phyloP scores from a whole-genome alignment of 306 rosid genomes.

The Cicer bijugum region DNA sequence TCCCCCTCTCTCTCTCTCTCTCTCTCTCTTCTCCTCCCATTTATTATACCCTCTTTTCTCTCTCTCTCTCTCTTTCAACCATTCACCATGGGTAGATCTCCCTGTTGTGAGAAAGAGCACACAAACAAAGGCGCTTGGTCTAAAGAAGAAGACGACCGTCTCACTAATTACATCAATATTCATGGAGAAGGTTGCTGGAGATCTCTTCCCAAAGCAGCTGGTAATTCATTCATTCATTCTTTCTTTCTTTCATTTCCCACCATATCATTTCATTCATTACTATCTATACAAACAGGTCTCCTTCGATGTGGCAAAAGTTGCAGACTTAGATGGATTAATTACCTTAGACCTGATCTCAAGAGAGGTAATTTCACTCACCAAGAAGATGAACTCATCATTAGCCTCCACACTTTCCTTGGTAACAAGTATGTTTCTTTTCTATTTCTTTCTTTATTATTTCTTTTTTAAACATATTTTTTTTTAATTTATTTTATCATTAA shows the following conservation, averaged over 20 bases:
- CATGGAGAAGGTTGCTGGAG: conserved; percentile 68
- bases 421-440: conserved; percentile 55
- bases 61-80: background rate
- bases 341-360: conserved; percentile 65
- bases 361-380: conserved; percentile 60
- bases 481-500: too few species aligned
- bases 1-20: background rate
- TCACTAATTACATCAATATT: conserved; percentile 51
- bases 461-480: background rate
- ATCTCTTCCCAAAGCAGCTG: conserved; percentile 66
- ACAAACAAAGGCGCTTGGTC: conserved; percentile 69
- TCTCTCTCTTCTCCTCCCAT: background rate
- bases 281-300: conserved; percentile 48
- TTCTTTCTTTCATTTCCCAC: background rate
- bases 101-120: conserved; percentile 65
- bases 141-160: conserved; percentile 67
- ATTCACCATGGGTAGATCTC: conserved; percentile 54
- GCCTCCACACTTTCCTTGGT: conserved; percentile 62
- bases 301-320: conserved; percentile 76
- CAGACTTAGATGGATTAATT: conserved; percentile 67
- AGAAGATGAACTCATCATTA: conserved; percentile 64
- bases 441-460: background rate
- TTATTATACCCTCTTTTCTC: background rate
- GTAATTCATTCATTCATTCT: conserved; percentile 26
- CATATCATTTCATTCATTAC: background rate